Evolutionary conservation across 2,329 filamentous ascomycete species (phyloP).

Genomic region (Colletotrichum australisinense): DNA sequence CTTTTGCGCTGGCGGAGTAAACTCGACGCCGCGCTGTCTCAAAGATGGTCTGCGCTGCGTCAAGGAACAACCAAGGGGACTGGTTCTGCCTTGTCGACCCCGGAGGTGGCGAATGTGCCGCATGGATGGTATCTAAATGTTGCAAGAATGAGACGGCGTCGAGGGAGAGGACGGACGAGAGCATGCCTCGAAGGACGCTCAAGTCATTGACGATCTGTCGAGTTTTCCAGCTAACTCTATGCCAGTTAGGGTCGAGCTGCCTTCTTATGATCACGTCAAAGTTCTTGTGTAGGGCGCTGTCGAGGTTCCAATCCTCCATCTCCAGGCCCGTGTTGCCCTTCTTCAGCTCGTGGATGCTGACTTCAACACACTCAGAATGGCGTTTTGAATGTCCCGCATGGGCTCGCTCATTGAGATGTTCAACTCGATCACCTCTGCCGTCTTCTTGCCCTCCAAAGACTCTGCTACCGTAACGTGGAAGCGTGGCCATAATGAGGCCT

Average conservation of each 20-base stretch:
- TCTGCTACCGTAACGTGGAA: constrained; percentile 93
- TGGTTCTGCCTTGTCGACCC: constrained; percentile 90
- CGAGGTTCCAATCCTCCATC: constrained; percentile 96
- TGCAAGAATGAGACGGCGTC: constrained; percentile 93
- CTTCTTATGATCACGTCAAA: constrained; percentile 91
- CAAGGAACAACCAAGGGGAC: constrained; percentile 95
- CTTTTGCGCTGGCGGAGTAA: constrained; percentile 76
- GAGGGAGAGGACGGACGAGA: constrained; percentile 85
- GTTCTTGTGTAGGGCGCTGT: constrained; percentile 90
- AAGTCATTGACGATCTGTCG: constrained; percentile 94
- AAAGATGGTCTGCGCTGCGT: constrained; percentile 94
- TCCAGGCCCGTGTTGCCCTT: constrained; percentile 91
- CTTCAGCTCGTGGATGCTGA: constrained; percentile 92
- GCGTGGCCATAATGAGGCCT: constrained; percentile 89
- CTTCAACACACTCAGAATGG: constrained; percentile 94
- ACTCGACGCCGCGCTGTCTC: constrained; percentile 89
- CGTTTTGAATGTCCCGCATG: constrained; percentile 94
- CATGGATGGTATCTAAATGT: constrained; percentile 93
- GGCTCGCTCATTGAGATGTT: constrained; percentile 95
- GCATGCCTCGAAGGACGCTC: constrained; percentile 82
- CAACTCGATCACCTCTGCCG: constrained; percentile 96
- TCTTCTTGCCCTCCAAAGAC: constrained; percentile 89
- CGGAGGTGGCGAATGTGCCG: constrained; percentile 87
- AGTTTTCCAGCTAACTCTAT: constrained; percentile 94
- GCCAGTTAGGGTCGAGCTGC: constrained; percentile 96